Conservation (phyloP, 257 asterid genomes). For the Voacanga thouarsii region DNA sequence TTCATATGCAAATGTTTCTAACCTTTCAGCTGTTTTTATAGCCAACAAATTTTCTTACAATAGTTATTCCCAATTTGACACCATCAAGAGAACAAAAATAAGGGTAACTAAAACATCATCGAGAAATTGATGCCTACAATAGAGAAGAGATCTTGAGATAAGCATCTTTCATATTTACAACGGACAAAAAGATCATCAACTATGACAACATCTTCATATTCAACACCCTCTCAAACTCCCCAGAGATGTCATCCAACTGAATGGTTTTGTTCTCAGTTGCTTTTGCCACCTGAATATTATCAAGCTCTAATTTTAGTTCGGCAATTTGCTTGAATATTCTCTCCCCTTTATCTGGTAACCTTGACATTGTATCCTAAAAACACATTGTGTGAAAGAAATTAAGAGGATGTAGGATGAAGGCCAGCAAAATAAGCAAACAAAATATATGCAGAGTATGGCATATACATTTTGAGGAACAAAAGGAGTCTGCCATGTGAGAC, state of each 20-base stretch:
- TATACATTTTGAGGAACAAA: not conserved
- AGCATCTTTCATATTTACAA: not conserved
- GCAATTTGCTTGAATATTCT: slow-evolving; percentile 56
- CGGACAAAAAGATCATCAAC: not conserved
- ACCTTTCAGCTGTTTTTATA: too few species aligned
- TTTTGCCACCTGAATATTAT: slow-evolving; percentile 34
- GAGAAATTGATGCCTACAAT: not conserved
- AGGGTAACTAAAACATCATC: not conserved
- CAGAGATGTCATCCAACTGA: slow-evolving; percentile 33
- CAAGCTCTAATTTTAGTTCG: slow-evolving; percentile 47
- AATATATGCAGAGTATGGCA: not conserved
- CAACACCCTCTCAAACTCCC: slow-evolving; percentile 23
- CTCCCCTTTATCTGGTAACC: slow-evolving; percentile 75
- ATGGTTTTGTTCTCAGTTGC: slow-evolving; percentile 26
- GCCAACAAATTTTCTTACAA: too few species aligned
- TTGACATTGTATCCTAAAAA: slow-evolving; percentile 50
- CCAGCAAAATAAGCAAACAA: not conserved
- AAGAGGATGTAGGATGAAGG: not conserved
- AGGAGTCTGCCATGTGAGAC: too few species aligned
- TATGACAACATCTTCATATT: slow-evolving; percentile 2
- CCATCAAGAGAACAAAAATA: not conserved
- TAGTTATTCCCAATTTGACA: too few species aligned
- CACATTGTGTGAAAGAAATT: slow-evolving; percentile 2
- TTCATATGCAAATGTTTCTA: too few species aligned
- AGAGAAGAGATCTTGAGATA: not conserved